Base-by-base conservation (phyloP, 306 rosid species). In the Gillenia trifoliata region DNA sequence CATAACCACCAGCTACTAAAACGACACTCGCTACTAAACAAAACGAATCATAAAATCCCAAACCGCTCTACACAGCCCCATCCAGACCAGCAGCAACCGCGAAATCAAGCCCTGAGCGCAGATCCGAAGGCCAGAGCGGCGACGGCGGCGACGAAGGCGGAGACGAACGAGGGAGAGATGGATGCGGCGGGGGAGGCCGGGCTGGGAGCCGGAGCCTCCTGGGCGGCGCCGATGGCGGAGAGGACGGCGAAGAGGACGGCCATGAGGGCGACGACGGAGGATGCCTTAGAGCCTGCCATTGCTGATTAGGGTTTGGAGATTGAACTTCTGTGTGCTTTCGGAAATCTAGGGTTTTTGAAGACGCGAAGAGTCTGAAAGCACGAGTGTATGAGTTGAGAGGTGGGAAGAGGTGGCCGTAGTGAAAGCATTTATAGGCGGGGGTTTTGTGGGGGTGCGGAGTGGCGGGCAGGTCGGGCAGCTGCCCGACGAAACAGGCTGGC, bases 131-230 rank as follows among this genome's bases (percentile, higher is more conserved):
- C 77, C 22, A 92, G 85, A 86, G 97, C 90, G 0, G 65, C 78
- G 4, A 75, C 69, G 10, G 89, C 85, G 60, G 92, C 84, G 45
- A 81, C 2, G 63, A 66, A 49, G 19, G 80, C 96, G 1, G 85
- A 72, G 19, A 40, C 80, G 57, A 91, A 41, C 0, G 96, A 90
- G 3, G 98, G 99, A 0, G 89, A 83, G 31, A 81, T 43, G 4
- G 78, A 71, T 36, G 55, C 29, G 17, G 92, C 89, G 0, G 90
- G 89, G 4, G 99, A 90, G 8, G 74, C 2, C 1, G 99, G 99
- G 56, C 91, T 75, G 0, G 98, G 98, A n/a, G 99, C 93, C 1
- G 97, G 97, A 40, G 92, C 71, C 0, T 94, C 96, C 11, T 81
- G 82, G 43, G 88, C 85, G 0, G 71, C 63, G 6, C 69, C 87